Percentiles rank a stretch among this genome's conserved stretches.
phyloP scores from a whole-genome alignment of 2,329 filamentous ascomycete species.

The Coniochaeta pulveracea region DNA sequence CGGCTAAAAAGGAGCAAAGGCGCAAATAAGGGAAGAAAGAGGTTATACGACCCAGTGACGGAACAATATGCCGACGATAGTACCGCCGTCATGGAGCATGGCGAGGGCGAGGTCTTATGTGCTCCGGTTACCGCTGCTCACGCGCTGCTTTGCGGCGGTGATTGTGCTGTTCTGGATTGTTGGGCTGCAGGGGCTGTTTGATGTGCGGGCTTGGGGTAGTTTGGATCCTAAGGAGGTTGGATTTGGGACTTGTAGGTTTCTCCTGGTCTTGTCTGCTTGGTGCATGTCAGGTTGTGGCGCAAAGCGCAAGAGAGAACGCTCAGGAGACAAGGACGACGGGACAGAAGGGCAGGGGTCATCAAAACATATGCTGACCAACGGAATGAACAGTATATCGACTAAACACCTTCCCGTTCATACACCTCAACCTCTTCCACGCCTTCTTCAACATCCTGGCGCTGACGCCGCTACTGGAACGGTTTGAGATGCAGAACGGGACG shows the following conservation, averaged over 20 bases:
- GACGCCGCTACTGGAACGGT: slow-evolving; percentile 82
- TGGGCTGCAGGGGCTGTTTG: slow-evolving; percentile 58
- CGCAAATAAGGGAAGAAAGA: too few species aligned
- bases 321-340: background rate
- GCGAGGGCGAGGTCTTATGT: slow-evolving; percentile 69
- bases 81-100: slow-evolving; percentile 50
- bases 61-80: slow-evolving; percentile 17
- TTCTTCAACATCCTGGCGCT: slow-evolving; percentile 70
- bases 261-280: background rate
- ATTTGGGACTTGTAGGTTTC: slow-evolving; percentile 55
- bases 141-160: slow-evolving; percentile 54
- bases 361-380: background rate
- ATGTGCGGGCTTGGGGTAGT: slow-evolving; percentile 65
- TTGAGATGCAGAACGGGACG: slow-evolving; percentile 87
- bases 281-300: background rate
- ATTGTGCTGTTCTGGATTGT: slow-evolving; percentile 61
- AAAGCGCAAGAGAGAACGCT: background rate
- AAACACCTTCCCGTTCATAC: slow-evolving; percentile 85
- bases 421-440: slow-evolving; percentile 70
- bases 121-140: slow-evolving; percentile 78
- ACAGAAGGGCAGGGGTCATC: too few species aligned
- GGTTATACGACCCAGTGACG: too few species aligned
- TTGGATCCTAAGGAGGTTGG: slow-evolving; percentile 68
- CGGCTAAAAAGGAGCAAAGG: too few species aligned
- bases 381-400: slow-evolving; percentile 68